Base-by-base conservation (phyloP, 345 rosid species). In the Salix dunnii region DNA sequence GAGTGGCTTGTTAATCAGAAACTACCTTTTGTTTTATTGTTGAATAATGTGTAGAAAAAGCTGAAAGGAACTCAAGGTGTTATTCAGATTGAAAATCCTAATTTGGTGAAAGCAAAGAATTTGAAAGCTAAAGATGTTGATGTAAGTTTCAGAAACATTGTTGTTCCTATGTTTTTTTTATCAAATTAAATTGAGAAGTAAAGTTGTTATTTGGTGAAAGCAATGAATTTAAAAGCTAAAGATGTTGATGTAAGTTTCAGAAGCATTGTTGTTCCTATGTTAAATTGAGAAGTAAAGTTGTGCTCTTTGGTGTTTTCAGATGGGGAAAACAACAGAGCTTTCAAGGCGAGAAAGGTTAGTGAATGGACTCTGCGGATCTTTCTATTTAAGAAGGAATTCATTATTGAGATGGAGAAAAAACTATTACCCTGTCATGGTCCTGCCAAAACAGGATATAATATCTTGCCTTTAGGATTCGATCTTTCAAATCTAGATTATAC, bases 321-420 rank as follows among this genome's bases (percentile, higher is more conserved):
- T 78, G 36, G 89, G 88, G 55, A 92, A 86, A 82, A 90, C 95
- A 55, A 87, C 97, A 62, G 98, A 93, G 83, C 95, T 96, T 82
- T 92, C 99, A 7, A 92, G 98, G 90, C 97, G 97, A 68, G 98
- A 96, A 86, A 96, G 98, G 99, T 96, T 67, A 77, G 87, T 82
- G 61, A 31, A 46, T 74, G 27, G 49, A 13, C 17, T 46, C 20
- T 20, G 31, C 31, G 10, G 66, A 25, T 60, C 70, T 21, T 33
- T 68, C 63, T 2, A 48, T n/a, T 55, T 4, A 20, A 42, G 38
- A 42, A n/a, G 20, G 28, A 53, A n/a, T 33, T 49, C 7, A 17
- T n/a, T 28, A 4, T 36, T 61, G 16, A n/a, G n/a, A 63, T 77
- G 36, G 12, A 64, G 27, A 65, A 64, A 67, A 46, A 8, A 25